Percentiles rank a stretch among this genome's conserved stretches.
These are phyloP conservation scores for Hydnomerulius pinastri DNA, from an alignment of 768 basidiomycete genomes.

Conservation along the genomic window DNA sequence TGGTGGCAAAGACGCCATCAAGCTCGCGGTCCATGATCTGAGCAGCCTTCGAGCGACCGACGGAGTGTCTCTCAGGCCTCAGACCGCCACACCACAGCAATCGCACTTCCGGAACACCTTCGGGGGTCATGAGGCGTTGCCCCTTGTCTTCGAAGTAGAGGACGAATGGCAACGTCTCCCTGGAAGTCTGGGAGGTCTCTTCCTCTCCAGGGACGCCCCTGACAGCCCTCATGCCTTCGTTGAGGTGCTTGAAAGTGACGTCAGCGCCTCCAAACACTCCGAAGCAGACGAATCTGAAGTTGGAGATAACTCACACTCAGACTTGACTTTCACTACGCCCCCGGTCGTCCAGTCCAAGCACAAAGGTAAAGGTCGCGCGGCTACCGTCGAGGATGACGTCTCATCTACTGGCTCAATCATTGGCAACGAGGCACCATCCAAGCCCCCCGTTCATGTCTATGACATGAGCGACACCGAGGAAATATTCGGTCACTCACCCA, in stretches of 20 bases:
- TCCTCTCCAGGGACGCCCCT: constrained; percentile 32
- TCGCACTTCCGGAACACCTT: constrained; percentile 62
- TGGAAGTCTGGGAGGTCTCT: constrained; percentile 41
- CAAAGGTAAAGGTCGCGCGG: constrained; percentile 42
- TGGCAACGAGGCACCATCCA: constrained; percentile 45
- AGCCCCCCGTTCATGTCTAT: constrained; percentile 64
- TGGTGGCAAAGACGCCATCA: constrained; percentile 38
- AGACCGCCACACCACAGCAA: constrained; percentile 35
- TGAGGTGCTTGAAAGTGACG: constrained; percentile 51
- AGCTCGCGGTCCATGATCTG: constrained; percentile 67
- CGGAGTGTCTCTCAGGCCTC: constrained; percentile 32
- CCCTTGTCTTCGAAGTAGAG: constrained; percentile 49
- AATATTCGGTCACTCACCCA: constrained; percentile 21
- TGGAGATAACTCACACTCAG: constrained; percentile 33
- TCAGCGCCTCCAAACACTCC: constrained; percentile 31
- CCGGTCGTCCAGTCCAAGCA: constrained; percentile 41
- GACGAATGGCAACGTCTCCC: constrained; percentile 69
- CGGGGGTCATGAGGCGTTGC: constrained; percentile 47
- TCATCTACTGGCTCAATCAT: constrained; percentile 46
- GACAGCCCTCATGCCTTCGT: constrained; percentile 65
- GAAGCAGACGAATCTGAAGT: constrained; percentile 33
- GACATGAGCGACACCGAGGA: constrained; percentile 36
- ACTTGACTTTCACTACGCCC: constrained; percentile 18
- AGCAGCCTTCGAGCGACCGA: constrained; percentile 34
- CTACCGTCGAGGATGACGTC: constrained; percentile 33